phyloP scores from a whole-genome alignment of 164 flowering plant genomes.

The Warburgia ugandensis region DNA sequence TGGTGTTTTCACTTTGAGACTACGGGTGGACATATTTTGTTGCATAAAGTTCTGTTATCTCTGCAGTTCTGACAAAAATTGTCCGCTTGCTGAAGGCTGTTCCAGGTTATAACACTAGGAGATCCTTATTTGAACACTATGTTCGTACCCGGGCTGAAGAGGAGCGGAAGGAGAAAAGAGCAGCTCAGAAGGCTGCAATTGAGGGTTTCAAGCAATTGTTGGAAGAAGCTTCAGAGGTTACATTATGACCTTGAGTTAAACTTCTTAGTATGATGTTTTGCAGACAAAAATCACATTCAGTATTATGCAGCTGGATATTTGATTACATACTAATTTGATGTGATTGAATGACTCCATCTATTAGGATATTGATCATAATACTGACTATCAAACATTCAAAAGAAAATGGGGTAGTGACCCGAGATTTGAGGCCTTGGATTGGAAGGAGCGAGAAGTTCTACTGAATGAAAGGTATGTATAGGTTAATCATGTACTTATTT shows the following conservation, averaged over 20 bases:
- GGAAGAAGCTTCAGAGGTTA: constrained; percentile 87
- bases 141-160: constrained; percentile 98
- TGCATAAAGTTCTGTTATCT: background rate
- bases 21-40: no score
- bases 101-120: constrained; percentile 69
- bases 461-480: constrained; percentile 77
- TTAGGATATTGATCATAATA: constrained; percentile 81
- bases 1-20: no score
- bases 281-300: background rate
- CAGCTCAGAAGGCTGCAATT: constrained; percentile 93
- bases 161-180: constrained; percentile 95
- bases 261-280: constrained; percentile 1
- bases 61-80: no score
- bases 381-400: constrained; percentile 68
- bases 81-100: constrained; percentile 96
- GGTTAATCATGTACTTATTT: no score
- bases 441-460: constrained; percentile 77
- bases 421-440: constrained; percentile 81
- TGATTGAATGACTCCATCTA: constrained; percentile 7
- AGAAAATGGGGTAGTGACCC: constrained; percentile 85
- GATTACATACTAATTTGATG: background rate
- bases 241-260: constrained; percentile 9
- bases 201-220: constrained; percentile 90
- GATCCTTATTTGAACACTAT: constrained; percentile 91
- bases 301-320: background rate